phyloP scores from a whole-genome alignment of 1,139 yeast species.

The Geotrichum citri-aurantii region DNA sequence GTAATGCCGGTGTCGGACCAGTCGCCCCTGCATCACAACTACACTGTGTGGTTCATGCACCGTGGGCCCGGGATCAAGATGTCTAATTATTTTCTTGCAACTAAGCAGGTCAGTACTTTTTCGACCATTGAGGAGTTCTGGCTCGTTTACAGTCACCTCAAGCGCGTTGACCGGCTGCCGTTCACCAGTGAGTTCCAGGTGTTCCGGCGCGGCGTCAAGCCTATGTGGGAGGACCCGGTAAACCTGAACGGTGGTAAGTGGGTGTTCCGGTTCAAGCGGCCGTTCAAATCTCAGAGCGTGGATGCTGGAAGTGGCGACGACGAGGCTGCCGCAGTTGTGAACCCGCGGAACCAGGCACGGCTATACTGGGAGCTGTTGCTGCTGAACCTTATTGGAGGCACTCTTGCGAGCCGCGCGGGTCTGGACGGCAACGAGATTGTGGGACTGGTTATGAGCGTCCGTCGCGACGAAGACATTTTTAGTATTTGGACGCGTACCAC shows the following conservation, averaged over 20 bases:
- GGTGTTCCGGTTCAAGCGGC: conserved; percentile 47
- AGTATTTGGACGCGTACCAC: conserved; percentile 33
- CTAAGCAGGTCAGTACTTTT: conserved; percentile 34
- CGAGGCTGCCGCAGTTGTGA: conserved; percentile 5
- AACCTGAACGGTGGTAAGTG: conserved; percentile 63
- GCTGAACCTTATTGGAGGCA: conserved; percentile 34
- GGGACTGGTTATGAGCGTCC: conserved; percentile 36
- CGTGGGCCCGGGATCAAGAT: conserved; percentile 36
- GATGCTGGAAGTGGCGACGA: conserved; percentile 5
- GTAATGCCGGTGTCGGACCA: background rate
- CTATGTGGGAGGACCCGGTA: conserved; percentile 68
- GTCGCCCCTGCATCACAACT: conserved; percentile 25
- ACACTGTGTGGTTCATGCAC: conserved; percentile 38
- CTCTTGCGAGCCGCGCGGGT: conserved; percentile 23
- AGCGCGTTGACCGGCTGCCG: conserved; percentile 45
- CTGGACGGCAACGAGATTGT: conserved; percentile 31
- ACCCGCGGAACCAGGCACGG: conserved; percentile 29
- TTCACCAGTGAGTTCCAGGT: conserved; percentile 55
- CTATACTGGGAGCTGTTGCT: conserved; percentile 35
- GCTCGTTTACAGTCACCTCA: conserved; percentile 46
- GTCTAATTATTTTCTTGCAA: conserved; percentile 34
- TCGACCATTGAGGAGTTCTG: conserved; percentile 58
- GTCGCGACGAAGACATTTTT: conserved; percentile 36
- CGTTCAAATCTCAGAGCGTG: conserved; percentile 22
- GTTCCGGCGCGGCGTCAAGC: conserved; percentile 59